These are phyloP conservation scores for Fusarium sambucinum DNA, from an alignment of 2,329 filamentous ascomycete species.

Conservation along the genomic window DNA sequence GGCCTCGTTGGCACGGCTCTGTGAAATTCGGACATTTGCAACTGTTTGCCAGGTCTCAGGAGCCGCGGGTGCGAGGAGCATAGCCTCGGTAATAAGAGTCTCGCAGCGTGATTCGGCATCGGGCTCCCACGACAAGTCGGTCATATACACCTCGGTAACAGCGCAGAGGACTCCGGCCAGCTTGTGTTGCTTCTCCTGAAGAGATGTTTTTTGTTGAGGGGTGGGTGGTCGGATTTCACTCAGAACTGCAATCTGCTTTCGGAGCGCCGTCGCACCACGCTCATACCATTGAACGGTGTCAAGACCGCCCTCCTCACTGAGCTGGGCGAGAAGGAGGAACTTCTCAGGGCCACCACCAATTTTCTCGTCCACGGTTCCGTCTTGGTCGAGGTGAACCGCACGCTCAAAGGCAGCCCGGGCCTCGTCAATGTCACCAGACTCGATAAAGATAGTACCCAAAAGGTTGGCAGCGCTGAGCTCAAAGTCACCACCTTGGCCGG, in stretches of 20 bases:
- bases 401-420: slow-evolving; percentile 79
- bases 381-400: slow-evolving; percentile 80
- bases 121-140: slow-evolving; percentile 91
- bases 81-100: slow-evolving; percentile 87
- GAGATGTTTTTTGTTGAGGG: slow-evolving; percentile 55
- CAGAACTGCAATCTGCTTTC: slow-evolving; percentile 75
- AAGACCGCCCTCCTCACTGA: slow-evolving; percentile 77
- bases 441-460: slow-evolving; percentile 84
- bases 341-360: slow-evolving; percentile 90
- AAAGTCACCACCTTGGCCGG: slow-evolving; percentile 60
- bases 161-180: slow-evolving; percentile 93
- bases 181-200: slow-evolving; percentile 80
- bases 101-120: slow-evolving; percentile 93
- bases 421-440: slow-evolving; percentile 82
- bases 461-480: slow-evolving; percentile 78
- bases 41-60: slow-evolving; percentile 96
- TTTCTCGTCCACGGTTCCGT: slow-evolving; percentile 76
- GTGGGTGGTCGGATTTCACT: slow-evolving; percentile 60
- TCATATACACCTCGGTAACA: slow-evolving; percentile 98
- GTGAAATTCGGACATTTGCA: slow-evolving; percentile 93
- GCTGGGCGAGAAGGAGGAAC: slow-evolving; percentile 93
- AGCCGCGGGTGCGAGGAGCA: slow-evolving; percentile 82
- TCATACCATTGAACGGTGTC: slow-evolving; percentile 77
- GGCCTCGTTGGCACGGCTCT: slow-evolving; percentile 82
- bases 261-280: slow-evolving; percentile 77